phyloP scores from a whole-genome alignment of 306 rosid species.

The Lagenaria siceraria region DNA sequence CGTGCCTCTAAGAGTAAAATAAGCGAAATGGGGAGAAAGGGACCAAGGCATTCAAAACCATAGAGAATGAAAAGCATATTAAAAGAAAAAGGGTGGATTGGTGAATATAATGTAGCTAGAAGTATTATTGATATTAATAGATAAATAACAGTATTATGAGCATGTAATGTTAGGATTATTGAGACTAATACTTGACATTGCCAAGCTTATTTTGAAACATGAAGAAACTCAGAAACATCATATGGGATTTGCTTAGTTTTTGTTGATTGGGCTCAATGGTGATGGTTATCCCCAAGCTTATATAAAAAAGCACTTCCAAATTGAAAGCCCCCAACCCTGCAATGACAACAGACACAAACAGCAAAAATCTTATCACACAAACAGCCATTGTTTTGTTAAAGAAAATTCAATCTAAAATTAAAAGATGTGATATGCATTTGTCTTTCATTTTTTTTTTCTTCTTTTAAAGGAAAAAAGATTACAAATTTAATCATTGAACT shows the following conservation, averaged over 20 bases:
- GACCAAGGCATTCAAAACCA: background rate
- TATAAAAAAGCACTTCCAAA: background rate
- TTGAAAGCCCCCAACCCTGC: background rate
- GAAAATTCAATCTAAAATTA: background rate
- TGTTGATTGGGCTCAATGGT: background rate
- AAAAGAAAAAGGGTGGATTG: background rate
- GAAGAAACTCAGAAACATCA: background rate
- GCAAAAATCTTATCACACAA: background rate
- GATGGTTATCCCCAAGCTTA: background rate
- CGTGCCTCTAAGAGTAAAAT: background rate
- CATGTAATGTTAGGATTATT: background rate
- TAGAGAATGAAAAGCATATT: background rate
- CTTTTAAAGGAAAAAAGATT: too few relatives aligned
- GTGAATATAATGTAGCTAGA: background rate
- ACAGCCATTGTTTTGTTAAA: background rate
- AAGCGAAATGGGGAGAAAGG: background rate
- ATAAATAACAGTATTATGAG: background rate
- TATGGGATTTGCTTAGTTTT: background rate
- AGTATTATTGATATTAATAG: background rate
- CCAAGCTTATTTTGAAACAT: background rate
- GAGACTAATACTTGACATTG: background rate
- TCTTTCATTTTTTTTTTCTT: too few relatives aligned
- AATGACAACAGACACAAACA: background rate
- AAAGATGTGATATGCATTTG: too few relatives aligned
- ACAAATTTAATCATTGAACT: too few relatives aligned